Conservation (phyloP, 2,329 filamentous ascomycete genomes). For the Trichoderma koningiopsis region DNA sequence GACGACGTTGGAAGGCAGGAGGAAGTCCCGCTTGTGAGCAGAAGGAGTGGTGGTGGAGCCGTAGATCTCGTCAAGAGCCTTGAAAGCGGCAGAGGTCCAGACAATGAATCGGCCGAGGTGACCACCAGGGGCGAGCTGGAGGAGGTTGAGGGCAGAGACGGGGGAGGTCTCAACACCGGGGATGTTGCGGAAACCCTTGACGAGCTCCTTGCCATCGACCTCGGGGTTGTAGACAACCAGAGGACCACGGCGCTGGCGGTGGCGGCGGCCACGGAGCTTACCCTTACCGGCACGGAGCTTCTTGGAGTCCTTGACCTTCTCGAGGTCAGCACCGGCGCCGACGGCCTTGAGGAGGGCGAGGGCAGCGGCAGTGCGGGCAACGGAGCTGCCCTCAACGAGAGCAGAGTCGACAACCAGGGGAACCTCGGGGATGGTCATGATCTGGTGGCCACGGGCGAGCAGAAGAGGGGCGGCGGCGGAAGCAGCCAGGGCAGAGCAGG, state of each 20-base stretch:
- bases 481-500: conserved; percentile 93
- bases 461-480: conserved; percentile 94
- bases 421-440: conserved; percentile 90
- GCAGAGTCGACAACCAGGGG: conserved; percentile 94
- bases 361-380: conserved; percentile 87
- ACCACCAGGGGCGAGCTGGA: conserved; percentile 98
- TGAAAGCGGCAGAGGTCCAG: conserved; percentile 97
- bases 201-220: conserved; percentile 90
- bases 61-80: conserved; percentile 96
- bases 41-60: conserved; percentile 87
- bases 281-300: conserved; percentile 99
- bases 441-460: conserved; percentile 94
- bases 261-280: conserved; percentile 94
- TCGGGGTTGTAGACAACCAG: conserved; percentile 97
- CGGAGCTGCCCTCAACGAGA: conserved; percentile 75
- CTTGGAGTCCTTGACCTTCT: conserved; percentile 94
- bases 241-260: conserved; percentile 96
- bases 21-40: conserved; percentile 98
- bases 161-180: conserved; percentile 95
- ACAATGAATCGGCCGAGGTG: conserved; percentile 98
- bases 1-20: conserved; percentile 89
- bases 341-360: conserved; percentile 85
- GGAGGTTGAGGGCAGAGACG: conserved; percentile 93
- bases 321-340: conserved; percentile 85
- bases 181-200: conserved; percentile 97